phyloP scores from a whole-genome alignment of 75 land plant genomes.

The Pinus taeda region DNA sequence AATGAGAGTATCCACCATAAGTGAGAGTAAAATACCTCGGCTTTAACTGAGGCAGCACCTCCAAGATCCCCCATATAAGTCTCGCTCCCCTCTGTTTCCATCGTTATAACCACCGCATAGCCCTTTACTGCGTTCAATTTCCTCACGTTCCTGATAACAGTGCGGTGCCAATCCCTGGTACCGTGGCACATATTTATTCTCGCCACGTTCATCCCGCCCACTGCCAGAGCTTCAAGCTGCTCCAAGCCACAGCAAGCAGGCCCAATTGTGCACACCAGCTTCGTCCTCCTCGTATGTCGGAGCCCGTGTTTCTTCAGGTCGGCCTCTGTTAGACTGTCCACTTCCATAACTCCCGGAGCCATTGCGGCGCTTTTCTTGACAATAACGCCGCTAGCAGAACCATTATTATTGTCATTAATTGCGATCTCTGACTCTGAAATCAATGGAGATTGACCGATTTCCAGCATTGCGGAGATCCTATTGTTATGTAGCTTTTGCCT shows the following conservation, averaged over 20 bases:
- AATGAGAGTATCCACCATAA: too few species aligned
- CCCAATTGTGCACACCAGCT: slow-evolving; percentile 73
- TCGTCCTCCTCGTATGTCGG: slow-evolving; percentile 54
- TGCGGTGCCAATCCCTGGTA: slow-evolving; percentile 60
- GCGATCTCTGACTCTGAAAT: slow-evolving; percentile 1
- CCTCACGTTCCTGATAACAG: slow-evolving; percentile 43
- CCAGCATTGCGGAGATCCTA: not conserved
- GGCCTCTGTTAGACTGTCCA: slow-evolving; percentile 36
- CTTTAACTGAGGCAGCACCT: slow-evolving; percentile 44
- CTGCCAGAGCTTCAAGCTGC: slow-evolving; percentile 58
- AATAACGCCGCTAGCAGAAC: not conserved
- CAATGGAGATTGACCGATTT: slow-evolving; percentile 1
- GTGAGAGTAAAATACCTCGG: slow-evolving; percentile 29
- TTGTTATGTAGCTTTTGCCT: not conserved
- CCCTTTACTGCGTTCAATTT: slow-evolving; percentile 38
- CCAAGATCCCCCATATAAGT: slow-evolving; percentile 53
- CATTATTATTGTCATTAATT: not conserved
- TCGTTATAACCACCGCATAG: slow-evolving; percentile 46
- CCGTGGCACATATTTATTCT: slow-evolving; percentile 76
- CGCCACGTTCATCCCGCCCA: slow-evolving; percentile 76
- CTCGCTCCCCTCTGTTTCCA: slow-evolving; percentile 61
- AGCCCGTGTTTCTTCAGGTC: slow-evolving; percentile 57
- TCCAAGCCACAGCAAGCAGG: slow-evolving; percentile 51
- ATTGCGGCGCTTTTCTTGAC: too few species aligned
- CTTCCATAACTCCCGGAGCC: slow-evolving; percentile 7